Evolutionary conservation across 2,329 filamentous ascomycete genomes (phyloP).

Genomic region (Aspergillus sp.): DNA sequence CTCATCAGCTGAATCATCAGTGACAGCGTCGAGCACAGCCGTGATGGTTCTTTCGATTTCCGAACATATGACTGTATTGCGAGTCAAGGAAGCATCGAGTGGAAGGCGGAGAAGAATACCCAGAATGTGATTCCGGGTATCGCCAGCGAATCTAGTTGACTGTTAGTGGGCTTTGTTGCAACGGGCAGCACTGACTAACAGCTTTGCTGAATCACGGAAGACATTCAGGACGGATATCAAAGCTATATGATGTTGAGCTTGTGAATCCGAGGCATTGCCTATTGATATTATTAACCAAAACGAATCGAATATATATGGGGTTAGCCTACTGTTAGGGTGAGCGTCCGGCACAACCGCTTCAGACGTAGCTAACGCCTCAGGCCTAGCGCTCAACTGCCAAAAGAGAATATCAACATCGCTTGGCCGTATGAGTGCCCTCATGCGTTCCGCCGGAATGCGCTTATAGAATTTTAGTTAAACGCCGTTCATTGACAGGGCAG

Average conservation of each 20-base stretch:
- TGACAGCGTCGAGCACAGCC: too few species aligned
- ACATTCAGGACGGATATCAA: too few species aligned
- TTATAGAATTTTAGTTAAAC: constrained; percentile 20
- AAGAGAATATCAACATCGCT: constrained; percentile 55
- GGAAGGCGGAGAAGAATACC: too few species aligned
- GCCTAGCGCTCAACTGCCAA: constrained; percentile 55
- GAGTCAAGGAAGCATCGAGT: too few species aligned
- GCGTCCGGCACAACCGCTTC: constrained; percentile 27
- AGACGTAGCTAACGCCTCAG: constrained; percentile 43
- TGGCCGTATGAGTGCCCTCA: constrained; percentile 38
- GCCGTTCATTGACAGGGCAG: not conserved
- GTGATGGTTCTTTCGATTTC: too few species aligned
- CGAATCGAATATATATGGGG: not conserved
- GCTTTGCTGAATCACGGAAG: too few species aligned
- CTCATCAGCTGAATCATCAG: too few species aligned
- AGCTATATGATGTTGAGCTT: constrained; percentile 15
- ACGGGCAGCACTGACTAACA: too few species aligned
- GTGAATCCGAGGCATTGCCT: constrained; percentile 13
- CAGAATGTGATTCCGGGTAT: too few species aligned
- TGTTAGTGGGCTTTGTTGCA: too few species aligned
- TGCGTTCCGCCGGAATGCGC: constrained; percentile 28
- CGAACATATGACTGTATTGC: too few species aligned
- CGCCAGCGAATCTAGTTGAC: too few species aligned
- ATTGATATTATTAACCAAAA: not conserved
- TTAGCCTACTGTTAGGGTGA: constrained; percentile 22